Conservation (phyloP, 2,329 filamentous ascomycete genomes). For the Monilinia laxa region DNA sequence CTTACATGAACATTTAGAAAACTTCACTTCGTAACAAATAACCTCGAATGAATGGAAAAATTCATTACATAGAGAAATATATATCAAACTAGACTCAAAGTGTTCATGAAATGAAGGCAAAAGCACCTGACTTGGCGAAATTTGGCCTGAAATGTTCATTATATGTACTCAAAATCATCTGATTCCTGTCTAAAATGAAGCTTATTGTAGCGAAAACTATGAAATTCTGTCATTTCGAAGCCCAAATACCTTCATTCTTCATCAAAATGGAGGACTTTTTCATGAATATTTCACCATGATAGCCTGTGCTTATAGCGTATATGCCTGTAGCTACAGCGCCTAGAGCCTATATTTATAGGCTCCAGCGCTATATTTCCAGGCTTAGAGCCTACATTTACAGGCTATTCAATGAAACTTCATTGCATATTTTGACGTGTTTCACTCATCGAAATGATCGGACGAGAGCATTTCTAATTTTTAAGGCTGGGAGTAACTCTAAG, state of each 20-base stretch:
- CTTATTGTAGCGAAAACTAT: too few relatives aligned
- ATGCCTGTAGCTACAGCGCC: rapidly evolving
- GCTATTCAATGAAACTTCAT: background rate
- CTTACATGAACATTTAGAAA: background rate
- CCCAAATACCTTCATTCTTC: background rate
- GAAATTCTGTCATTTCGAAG: background rate
- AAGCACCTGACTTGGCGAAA: background rate
- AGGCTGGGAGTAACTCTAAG: rapidly evolving
- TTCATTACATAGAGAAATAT: too few relatives aligned
- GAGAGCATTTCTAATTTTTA: background rate
- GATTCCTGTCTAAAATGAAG: too few relatives aligned
- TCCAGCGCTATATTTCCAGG: too few relatives aligned
- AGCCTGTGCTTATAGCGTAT: background rate
- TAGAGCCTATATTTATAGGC: too few relatives aligned
- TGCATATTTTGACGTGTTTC: background rate
- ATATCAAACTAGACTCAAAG: background rate
- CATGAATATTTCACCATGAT: background rate
- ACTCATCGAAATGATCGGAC: background rate
- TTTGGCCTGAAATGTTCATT: too few relatives aligned
- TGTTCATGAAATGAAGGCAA: background rate
- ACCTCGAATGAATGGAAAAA: background rate
- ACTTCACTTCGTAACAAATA: too few relatives aligned
- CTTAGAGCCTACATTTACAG: background rate
- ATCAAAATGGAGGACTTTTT: background rate
- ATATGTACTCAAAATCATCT: too few relatives aligned